A percentile compares a stretch with the other conserved stretches of the same genome.
Evolutionary conservation across 352 stramenopile genomes (phyloP).

Genomic region (Phytophthora hybrid): DNA sequence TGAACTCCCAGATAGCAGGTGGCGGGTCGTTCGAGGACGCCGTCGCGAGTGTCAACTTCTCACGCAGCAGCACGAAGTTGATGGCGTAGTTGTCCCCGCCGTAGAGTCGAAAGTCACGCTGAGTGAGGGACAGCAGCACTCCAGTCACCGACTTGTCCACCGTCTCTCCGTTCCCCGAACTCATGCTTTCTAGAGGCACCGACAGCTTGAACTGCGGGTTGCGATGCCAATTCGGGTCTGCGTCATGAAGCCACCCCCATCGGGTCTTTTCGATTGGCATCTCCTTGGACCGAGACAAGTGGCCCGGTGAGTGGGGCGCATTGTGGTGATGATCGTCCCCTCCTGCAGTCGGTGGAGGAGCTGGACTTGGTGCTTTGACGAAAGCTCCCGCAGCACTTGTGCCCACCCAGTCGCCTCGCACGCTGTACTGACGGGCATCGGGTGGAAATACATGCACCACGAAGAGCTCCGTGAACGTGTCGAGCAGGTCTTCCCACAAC

Average conservation of each 20-base stretch:
- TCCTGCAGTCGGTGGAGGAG: slow-evolving; percentile 12
- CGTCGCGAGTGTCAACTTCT: slow-evolving; percentile 64
- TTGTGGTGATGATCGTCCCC: slow-evolving; percentile 28
- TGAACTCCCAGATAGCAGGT: slow-evolving; percentile 75
- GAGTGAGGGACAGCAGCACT: slow-evolving; percentile 82
- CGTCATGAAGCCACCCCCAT: slow-evolving; percentile 72
- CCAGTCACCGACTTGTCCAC: slow-evolving; percentile 31
- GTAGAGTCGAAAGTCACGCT: slow-evolving; percentile 85
- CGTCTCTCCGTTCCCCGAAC: slow-evolving; percentile 5
- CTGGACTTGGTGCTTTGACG: slow-evolving; percentile 14
- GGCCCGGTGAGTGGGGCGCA: slow-evolving; percentile 5
- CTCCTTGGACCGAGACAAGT: slow-evolving; percentile 35
- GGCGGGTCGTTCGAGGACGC: slow-evolving; percentile 40
- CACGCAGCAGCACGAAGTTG: slow-evolving; percentile 86
- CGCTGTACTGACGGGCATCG: slow-evolving; percentile 60
- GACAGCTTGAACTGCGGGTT: slow-evolving; percentile 91
- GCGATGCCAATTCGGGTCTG: slow-evolving; percentile 91
- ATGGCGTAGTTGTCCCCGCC: slow-evolving; percentile 88
- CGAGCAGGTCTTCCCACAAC: slow-evolving; percentile 78
- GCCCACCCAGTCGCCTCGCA: slow-evolving; percentile 54
- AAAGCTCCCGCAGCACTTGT: slow-evolving; percentile 54
- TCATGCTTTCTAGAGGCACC: slow-evolving; percentile 30
- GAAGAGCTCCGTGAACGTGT: slow-evolving; percentile 78
- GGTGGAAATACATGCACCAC: slow-evolving; percentile 55
- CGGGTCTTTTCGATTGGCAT: slow-evolving; percentile 63